Evolutionary conservation across 768 basidiomycete species (phyloP).

Genomic region (Boletellus ananiceps): DNA sequence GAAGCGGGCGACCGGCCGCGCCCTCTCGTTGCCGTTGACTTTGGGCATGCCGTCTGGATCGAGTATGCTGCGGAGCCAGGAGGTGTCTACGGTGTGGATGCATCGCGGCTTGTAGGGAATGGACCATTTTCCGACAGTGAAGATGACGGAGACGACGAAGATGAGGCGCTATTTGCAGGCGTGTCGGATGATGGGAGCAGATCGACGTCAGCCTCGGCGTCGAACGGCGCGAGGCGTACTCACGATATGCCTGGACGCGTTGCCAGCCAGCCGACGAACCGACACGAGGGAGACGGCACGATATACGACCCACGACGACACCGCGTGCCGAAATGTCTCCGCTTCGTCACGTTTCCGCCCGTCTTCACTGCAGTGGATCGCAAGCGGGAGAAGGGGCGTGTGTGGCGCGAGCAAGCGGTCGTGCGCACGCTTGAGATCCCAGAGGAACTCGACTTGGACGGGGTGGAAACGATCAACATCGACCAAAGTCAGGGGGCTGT

Average conservation of each 20-base stretch:
- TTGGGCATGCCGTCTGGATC: conserved; percentile 85
- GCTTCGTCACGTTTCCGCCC: conserved; percentile 70
- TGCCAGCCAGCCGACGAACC: conserved; percentile 9
- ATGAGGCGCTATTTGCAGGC: conserved; percentile 9
- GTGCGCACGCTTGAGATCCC: conserved; percentile 63
- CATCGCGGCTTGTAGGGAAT: conserved; percentile 28
- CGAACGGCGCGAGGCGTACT: conserved; percentile 2
- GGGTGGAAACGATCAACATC: conserved; percentile 72
- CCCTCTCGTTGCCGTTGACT: conserved; percentile 78
- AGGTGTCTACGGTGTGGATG: conserved; percentile 26
- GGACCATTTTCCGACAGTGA: conserved; percentile 25
- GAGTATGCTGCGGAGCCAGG: conserved; percentile 45
- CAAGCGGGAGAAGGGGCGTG: conserved; percentile 15
- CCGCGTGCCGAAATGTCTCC: conserved; percentile 44
- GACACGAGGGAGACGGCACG: conserved; percentile 16
- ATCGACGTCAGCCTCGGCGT: background rate
- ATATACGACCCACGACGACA: conserved; percentile 25
- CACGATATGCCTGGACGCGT: background rate
- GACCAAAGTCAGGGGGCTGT: conserved; percentile 74
- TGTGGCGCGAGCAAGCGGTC: conserved; percentile 35
- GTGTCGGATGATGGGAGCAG: conserved; percentile 7
- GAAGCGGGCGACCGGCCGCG: conserved; percentile 47
- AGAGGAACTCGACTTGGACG: conserved; percentile 57
- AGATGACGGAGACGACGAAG: conserved; percentile 24
- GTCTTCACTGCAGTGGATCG: conserved; percentile 27